These are phyloP conservation scores for Colletotrichum filicis DNA, from an alignment of 2,329 filamentous ascomycete genomes.

Conservation along the genomic window DNA sequence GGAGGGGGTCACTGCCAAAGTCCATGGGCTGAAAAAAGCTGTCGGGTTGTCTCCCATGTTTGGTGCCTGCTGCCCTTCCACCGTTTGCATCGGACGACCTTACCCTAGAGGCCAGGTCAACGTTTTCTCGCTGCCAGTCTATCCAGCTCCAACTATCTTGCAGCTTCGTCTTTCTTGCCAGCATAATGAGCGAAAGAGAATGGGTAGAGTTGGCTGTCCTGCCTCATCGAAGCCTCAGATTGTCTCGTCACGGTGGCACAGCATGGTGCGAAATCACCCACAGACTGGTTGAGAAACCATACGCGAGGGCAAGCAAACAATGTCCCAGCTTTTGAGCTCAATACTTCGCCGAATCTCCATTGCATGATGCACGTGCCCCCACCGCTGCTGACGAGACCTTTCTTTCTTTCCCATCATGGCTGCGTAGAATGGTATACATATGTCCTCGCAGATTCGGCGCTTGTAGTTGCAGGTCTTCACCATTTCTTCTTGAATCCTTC, in stretches of 20 bases:
- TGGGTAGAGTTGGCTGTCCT: constrained; percentile 1
- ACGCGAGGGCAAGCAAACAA: constrained; percentile 30
- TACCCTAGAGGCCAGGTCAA: constrained; percentile 3
- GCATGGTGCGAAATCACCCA: constrained; percentile 4
- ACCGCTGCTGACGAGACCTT: too few relatives aligned
- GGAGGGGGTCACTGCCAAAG: constrained; percentile 1
- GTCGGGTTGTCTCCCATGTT: constrained; percentile 1
- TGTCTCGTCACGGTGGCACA: constrained; percentile 27
- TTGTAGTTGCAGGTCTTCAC: not conserved
- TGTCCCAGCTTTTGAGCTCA: not conserved
- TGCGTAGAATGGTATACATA: not conserved
- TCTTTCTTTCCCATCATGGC: not conserved
- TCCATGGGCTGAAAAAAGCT: not conserved
- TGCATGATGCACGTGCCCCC: not conserved
- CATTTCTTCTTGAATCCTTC: not conserved
- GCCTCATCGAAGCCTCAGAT: constrained; percentile 30
- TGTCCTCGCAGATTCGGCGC: not conserved
- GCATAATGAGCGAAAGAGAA: not conserved
- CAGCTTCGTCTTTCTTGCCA: not conserved
- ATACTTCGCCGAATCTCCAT: not conserved
- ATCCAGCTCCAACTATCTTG: constrained; percentile 4
- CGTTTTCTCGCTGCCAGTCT: not conserved
- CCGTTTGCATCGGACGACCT: constrained; percentile 1
- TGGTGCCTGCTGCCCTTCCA: not conserved
- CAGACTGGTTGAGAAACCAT: not conserved